phyloP scores from a whole-genome alignment of 208 protist genomes.

The Porcisia deanei region DNA sequence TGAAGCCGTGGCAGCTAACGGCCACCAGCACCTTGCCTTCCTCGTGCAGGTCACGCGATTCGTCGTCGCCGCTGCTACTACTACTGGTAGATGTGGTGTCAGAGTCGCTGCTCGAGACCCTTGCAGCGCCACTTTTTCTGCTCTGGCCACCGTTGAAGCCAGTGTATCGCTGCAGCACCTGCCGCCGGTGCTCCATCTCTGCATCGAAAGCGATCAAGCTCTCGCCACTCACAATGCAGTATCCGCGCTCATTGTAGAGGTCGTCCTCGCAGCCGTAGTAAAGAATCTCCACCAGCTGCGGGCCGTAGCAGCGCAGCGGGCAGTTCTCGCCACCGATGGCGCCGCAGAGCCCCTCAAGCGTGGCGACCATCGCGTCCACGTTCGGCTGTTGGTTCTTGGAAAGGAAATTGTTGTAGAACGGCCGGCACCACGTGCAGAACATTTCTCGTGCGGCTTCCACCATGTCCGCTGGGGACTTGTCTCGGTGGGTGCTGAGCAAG shows the following conservation, averaged over 20 bases:
- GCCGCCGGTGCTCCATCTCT: constrained; percentile 29
- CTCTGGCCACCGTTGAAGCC: constrained; percentile 21
- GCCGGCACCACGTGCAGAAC: constrained; percentile 71
- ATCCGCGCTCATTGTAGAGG: constrained; percentile 69
- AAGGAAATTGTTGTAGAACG: constrained; percentile 67
- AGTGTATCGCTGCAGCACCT: constrained; percentile 39
- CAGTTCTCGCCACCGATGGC: constrained; percentile 48
- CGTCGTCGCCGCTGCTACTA: constrained; percentile 18
- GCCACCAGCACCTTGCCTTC: constrained; percentile 65
- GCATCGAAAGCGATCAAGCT: constrained; percentile 70
- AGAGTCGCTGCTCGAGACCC: constrained; percentile 16
- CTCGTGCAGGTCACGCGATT: constrained; percentile 38
- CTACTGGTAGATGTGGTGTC: constrained; percentile 5
- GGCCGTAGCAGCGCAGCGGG: constrained; percentile 48
- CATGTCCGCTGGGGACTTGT: constrained; percentile 26
- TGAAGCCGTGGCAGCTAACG: constrained; percentile 54
- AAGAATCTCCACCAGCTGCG: constrained; percentile 65
- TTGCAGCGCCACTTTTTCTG: neutral
- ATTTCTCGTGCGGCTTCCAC: constrained; percentile 33
- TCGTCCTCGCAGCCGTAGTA: constrained; percentile 76
- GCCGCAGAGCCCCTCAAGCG: constrained; percentile 64
- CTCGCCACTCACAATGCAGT: constrained; percentile 80
- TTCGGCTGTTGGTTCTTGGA: constrained; percentile 42
- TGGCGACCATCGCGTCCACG: constrained; percentile 71
- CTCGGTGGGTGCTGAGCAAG: constrained; percentile 33